A percentile compares a stretch with the other conserved stretches of the same genome.
phyloP scores from a whole-genome alignment of 2,329 filamentous ascomycete genomes.

The Podosphaera xanthii region DNA sequence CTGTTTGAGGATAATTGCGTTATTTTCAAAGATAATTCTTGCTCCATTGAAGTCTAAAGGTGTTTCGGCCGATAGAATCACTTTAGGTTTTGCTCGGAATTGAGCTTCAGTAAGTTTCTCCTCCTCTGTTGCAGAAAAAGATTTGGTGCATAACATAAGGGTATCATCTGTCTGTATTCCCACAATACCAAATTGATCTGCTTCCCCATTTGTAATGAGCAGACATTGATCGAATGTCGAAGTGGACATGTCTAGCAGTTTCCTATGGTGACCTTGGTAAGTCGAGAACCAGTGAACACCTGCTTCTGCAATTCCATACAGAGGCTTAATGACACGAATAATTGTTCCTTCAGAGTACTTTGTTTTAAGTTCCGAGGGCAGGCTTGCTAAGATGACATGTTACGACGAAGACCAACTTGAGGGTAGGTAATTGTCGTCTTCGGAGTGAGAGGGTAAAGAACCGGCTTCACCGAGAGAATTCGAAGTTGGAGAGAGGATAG shows the following conservation, averaged over 20 bases:
- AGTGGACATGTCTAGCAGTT: no score
- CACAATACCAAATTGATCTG: conserved; percentile 2
- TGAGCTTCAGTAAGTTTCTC: not conserved
- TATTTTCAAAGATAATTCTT: not conserved
- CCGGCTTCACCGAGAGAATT: no score
- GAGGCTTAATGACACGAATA: not conserved
- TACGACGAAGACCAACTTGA: no score
- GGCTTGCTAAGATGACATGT: not conserved
- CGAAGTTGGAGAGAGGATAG: no score
- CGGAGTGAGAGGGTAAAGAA: no score
- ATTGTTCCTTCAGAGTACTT: conserved; percentile 1
- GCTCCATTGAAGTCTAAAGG: conserved; percentile 1
- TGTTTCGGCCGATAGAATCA: not conserved
- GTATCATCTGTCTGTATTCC: conserved; percentile 3
- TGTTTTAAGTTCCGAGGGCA: not conserved
- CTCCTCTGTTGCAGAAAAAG: not conserved
- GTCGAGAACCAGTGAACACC: conserved; percentile 1
- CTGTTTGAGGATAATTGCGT: not conserved
- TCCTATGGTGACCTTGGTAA: conserved; percentile 1
- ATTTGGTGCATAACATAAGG: not conserved
- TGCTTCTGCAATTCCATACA: conserved; percentile 1
- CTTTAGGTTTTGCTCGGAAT: not conserved
- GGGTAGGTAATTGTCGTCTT: no score
- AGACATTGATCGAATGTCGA: no score
- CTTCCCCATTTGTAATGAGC: not conserved